Evolutionary conservation across 257 asterid species (phyloP).

Genomic region (Nicotiana paniculata): DNA sequence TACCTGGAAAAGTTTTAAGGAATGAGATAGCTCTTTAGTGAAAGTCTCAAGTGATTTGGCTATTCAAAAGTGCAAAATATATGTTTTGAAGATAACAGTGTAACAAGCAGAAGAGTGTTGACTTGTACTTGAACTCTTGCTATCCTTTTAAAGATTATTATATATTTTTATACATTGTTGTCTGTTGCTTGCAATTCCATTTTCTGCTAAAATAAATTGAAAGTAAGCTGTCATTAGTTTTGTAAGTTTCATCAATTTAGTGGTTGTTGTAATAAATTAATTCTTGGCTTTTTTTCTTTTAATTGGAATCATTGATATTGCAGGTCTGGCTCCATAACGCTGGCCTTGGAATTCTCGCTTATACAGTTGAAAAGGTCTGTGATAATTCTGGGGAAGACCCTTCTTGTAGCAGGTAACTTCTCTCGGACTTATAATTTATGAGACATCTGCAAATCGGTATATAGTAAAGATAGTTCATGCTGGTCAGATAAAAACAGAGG

Average conservation of each 20-base stretch:
- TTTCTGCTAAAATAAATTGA: neutral
- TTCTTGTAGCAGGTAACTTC: conserved; percentile 79
- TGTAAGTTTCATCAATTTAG: neutral
- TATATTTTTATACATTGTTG: neutral
- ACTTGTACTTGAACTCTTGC: neutral
- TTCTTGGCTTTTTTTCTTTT: neutral
- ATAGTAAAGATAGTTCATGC: neutral
- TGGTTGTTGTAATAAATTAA: neutral
- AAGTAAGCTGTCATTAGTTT: neutral
- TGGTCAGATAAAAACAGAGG: neutral
- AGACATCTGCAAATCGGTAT: neutral
- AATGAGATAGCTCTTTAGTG: neutral
- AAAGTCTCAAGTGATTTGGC: neutral
- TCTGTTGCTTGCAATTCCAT: neutral
- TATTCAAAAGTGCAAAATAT: neutral
- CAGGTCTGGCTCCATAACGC: conserved; percentile 76
- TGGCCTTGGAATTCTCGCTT: conserved; percentile 52
- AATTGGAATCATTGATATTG: conserved; percentile 3
- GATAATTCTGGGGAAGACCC: conserved; percentile 98
- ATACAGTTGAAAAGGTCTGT: conserved; percentile 62
- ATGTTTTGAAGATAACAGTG: neutral
- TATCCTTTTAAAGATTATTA: neutral
- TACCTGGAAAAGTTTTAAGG: neutral
- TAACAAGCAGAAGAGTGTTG: neutral
- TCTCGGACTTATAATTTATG: neutral